Base-by-base conservation (phyloP, 2,329 filamentous ascomycete species). In the Cadophora gregata region DNA sequence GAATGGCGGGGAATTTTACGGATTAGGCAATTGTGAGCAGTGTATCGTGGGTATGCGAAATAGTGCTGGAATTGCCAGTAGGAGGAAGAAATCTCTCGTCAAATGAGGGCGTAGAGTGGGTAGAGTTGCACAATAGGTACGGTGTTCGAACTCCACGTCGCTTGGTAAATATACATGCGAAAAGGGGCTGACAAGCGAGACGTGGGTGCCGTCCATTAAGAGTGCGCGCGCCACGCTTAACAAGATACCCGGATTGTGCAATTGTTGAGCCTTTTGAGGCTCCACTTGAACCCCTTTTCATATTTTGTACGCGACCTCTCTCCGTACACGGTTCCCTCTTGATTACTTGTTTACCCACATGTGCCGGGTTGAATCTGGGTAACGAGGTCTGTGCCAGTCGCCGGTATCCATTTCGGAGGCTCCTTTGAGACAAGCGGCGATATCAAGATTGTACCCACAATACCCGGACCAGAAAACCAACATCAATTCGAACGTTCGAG, bases 11-110 rank as follows among this genome's bases (percentile, higher is more conserved):
- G 0, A 70, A 64, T 42, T 72, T 70, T 38, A 67, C 67, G 0
- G 69, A 72, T 50, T 69, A 72, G 36, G 42, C 59, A 12, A 69
- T 72, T 50, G 70, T 72, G 12, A 64, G 31, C 69, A 72, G 42
- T 72, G 67, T 66, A 31, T 72, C 27, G 70, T 70, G 27, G 69
- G 69, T 16, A 69, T 60, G 36, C 59, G 70, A 21, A 56, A 25
- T 21, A 66, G 33, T 10, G 56, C n/a, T 38, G 65, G 64, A 6
- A 68, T 68, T 51, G 60, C 66, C 0, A 68, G 66, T 50, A 63
- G 60, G 24, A 67, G n/a, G 21, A 56, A 31, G n/a, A n/a, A 25
- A 1, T 2, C 24, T 4, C n/a, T n/a, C 53, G 31, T 1, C 25
- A 3, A 24, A 31, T n/a, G 19, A 58, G 55, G n/a, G 31, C 12